Evolutionary conservation across 345 rosid species (phyloP).

Genomic region (Punica granatum): DNA sequence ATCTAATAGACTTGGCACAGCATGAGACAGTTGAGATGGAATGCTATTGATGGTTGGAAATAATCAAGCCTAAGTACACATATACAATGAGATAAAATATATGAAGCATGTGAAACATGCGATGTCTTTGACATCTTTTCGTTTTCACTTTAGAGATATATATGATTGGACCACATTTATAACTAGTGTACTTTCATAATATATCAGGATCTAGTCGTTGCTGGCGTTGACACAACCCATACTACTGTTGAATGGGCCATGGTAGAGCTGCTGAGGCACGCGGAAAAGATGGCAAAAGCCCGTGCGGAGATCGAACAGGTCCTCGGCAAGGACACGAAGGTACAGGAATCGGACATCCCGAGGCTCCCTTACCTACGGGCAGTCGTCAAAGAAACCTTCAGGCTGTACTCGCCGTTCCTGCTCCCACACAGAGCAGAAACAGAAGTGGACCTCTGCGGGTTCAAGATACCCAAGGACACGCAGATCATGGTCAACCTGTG

Average conservation of each 20-base stretch:
- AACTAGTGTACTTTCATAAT: background rate
- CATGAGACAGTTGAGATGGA: no score
- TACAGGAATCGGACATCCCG: constrained; percentile 14
- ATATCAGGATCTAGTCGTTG: constrained; percentile 3
- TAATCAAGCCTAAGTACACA: no score
- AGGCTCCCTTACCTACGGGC: constrained; percentile 12
- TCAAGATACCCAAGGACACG: constrained; percentile 15
- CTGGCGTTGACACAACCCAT: background rate
- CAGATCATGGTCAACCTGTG: constrained; percentile 16
- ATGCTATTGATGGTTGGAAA: no score
- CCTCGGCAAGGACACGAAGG: background rate
- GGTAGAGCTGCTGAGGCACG: constrained; percentile 6
- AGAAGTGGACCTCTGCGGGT: constrained; percentile 7
- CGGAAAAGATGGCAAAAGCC: constrained; percentile 2
- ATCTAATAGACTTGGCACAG: background rate
- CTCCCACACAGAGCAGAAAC: constrained; percentile 12
- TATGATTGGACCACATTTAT: background rate
- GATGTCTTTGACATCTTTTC: background rate
- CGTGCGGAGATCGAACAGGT: constrained; percentile 5
- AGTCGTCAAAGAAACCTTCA: constrained; percentile 15
- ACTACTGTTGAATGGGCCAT: constrained; percentile 1
- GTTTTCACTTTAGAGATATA: background rate
- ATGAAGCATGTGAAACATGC: no score
- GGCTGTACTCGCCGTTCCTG: constrained; percentile 18
- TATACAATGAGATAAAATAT: no score